Evolutionary conservation across 176 grass and related monocot genomes (phyloP).

Genomic region (Saccharum officinarum): DNA sequence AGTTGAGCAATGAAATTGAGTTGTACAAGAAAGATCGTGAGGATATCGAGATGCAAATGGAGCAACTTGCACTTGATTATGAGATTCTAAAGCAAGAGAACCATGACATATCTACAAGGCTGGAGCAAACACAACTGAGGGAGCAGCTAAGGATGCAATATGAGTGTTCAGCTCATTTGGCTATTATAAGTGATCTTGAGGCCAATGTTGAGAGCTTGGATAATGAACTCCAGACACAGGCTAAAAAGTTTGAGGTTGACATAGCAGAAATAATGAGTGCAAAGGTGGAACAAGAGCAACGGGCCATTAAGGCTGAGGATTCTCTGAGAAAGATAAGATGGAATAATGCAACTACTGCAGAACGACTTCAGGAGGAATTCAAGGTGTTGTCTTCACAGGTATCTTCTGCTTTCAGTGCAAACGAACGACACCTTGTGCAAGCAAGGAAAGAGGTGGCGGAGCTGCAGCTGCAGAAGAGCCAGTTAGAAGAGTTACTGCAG

Average conservation of each 20-base stretch:
- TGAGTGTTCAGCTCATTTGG: conserved; percentile 88
- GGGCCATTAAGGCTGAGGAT: conserved; percentile 79
- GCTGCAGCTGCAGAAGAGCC: conserved; percentile 63
- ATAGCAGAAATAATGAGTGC: conserved; percentile 52
- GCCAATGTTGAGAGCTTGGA: conserved; percentile 72
- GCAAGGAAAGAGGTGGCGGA: conserved; percentile 74
- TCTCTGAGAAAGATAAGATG: conserved; percentile 70
- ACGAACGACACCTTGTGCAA: conserved; percentile 67
- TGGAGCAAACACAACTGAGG: conserved; percentile 83
- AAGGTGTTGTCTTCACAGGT: conserved; percentile 72
- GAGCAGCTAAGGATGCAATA: conserved; percentile 93
- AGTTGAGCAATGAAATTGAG: conserved; percentile 74
- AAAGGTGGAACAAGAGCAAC: conserved; percentile 86
- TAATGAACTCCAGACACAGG: conserved; percentile 70
- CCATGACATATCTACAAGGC: conserved; percentile 84
- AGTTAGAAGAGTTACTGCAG: conserved; percentile 67
- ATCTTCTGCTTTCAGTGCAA: conserved; percentile 71
- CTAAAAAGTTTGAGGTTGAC: conserved; percentile 74
- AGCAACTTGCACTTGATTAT: conserved; percentile 94
- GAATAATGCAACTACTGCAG: conserved; percentile 59
- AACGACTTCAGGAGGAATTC: conserved; percentile 79
- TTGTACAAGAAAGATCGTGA: conserved; percentile 90
- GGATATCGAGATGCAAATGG: conserved; percentile 96
- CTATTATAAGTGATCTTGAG: conserved; percentile 89
- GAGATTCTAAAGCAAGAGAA: conserved; percentile 99